A percentile compares a stretch with the other conserved stretches of the same genome.
phyloP scores from a whole-genome alignment of 2,329 filamentous ascomycete species.

The Hymenoscyphus repandus region DNA sequence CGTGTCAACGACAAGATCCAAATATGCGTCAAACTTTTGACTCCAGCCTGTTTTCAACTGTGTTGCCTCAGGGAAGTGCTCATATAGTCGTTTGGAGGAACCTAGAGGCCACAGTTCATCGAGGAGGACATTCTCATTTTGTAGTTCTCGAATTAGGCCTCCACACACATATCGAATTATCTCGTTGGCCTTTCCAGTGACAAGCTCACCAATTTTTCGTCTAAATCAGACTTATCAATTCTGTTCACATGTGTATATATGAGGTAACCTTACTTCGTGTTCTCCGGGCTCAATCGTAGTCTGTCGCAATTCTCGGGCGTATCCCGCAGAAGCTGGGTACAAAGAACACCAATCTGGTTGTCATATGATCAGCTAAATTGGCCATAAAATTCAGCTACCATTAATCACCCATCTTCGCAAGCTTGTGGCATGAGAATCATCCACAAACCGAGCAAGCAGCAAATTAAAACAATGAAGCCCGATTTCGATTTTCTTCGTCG shows the following conservation, averaged over 20 bases:
- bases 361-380: slow-evolving; percentile 1
- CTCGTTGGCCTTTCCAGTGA: slow-evolving; percentile 24
- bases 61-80: slow-evolving; percentile 19
- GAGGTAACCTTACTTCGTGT: slow-evolving; percentile 16
- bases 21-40: slow-evolving; percentile 18
- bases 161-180: slow-evolving; percentile 24
- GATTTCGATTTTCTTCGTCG: slow-evolving; percentile 12
- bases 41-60: slow-evolving; percentile 20
- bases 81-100: slow-evolving; percentile 9
- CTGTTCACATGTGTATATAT: not conserved
- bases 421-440: slow-evolving; percentile 7
- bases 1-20: slow-evolving; percentile 13
- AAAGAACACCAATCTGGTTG: slow-evolving; percentile 25
- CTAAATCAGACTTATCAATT: slow-evolving; percentile 11
- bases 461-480: slow-evolving; percentile 15
- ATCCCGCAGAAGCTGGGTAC: slow-evolving; percentile 22
- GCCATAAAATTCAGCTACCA: not conserved
- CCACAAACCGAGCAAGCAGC: slow-evolving; percentile 20
- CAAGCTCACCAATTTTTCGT: slow-evolving; percentile 17
- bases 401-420: slow-evolving; percentile 26
- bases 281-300: slow-evolving; percentile 19
- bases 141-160: slow-evolving; percentile 18
- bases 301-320: slow-evolving; percentile 13
- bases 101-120: slow-evolving; percentile 21
- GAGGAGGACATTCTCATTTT: slow-evolving; percentile 8